Conservation (phyloP, 805 yeast genomes). For the Starmerella bombi region DNA sequence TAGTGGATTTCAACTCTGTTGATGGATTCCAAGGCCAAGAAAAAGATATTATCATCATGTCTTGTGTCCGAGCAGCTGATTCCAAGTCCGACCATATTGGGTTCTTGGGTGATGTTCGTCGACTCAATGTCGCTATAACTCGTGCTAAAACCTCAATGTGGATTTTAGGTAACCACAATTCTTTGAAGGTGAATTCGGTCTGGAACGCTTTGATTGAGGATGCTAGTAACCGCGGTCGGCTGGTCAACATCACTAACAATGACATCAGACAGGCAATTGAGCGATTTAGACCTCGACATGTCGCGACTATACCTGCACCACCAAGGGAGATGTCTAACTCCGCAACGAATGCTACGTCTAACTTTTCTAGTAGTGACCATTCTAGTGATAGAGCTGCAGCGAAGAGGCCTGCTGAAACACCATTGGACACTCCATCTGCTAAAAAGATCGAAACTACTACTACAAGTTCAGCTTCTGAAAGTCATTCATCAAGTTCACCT, state of each 20-base stretch:
- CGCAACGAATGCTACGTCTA: too few relatives aligned
- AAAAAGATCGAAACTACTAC: too few relatives aligned
- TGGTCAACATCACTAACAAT: neutral
- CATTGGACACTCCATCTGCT: too few relatives aligned
- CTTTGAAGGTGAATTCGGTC: conserved; percentile 49
- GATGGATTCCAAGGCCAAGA: conserved; percentile 99
- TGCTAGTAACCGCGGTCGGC: conserved; percentile 39
- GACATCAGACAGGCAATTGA: conserved; percentile 3
- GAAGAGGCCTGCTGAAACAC: too few relatives aligned
- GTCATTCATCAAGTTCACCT: too few relatives aligned
- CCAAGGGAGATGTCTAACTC: too few relatives aligned
- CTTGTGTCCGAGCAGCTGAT: conserved; percentile 81
- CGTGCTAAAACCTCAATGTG: conserved; percentile 87
- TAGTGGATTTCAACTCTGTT: conserved; percentile 81
- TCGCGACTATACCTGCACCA: too few relatives aligned
- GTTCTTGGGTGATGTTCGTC: conserved; percentile 75
- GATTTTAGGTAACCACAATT: conserved; percentile 72
- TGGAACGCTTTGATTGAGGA: conserved; percentile 62
- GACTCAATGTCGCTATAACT: conserved; percentile 95
- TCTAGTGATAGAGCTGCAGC: too few relatives aligned
- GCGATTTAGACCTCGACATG: neutral
- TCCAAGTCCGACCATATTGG: conserved; percentile 45
- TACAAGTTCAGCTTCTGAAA: too few relatives aligned
- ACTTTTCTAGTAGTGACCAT: too few relatives aligned
- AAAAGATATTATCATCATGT: conserved; percentile 81